Base-by-base conservation (phyloP, 2,329 filamentous ascomycete genomes). In the Diaporthe citri region DNA sequence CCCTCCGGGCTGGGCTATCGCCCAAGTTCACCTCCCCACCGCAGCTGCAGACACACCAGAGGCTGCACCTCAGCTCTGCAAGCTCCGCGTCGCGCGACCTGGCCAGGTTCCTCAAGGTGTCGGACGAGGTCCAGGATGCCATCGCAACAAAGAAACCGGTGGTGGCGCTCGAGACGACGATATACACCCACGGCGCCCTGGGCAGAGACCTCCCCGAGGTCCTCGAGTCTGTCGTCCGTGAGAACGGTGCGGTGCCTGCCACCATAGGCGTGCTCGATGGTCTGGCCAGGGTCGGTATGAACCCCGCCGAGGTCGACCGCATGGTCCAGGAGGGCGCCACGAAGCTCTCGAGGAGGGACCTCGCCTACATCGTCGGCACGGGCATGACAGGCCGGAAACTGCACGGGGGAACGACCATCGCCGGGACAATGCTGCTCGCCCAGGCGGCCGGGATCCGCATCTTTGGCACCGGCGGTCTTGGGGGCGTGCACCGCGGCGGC, bases 381-480 rank as follows among this genome's bases (percentile, higher is more conserved):
- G 91, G 93, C 41, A 81, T 93, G 71, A 83, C 89, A 60, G 93
- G 94, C 46, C 90, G 90, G 78, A 90, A 88, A 73, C 89, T 95
- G 59, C 93, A 97, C 82, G 97, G 96, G 39, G 97, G 96, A 13
- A 99, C 97, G 2, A 99, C 97, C 2, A 94, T 99, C 73, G 92
- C 96, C 7, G 96, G 94, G 1, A 99, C 97, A 4, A 98, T 97
- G 94, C 84, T 98, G 51, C 90, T 99, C 41, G 95, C 97, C 59
- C 89, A 94, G 77, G 87, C 96, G 75, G 96, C 95, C 39, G 96
- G 96, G 13, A 97, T 99, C 81, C 93, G 92, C 77, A 90, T 99
- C 67, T 98, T 99, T 84, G 97, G 95, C 36, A 99, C 97, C 8
- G 97, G 97, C 60, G 97, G 97, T 17, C 90, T 99, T 6, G 96